A percentile compares a stretch with the other conserved stretches of the same genome.
phyloP scores from a whole-genome alignment of 306 rosid genomes.

The Casuarina cunninghamiana region DNA sequence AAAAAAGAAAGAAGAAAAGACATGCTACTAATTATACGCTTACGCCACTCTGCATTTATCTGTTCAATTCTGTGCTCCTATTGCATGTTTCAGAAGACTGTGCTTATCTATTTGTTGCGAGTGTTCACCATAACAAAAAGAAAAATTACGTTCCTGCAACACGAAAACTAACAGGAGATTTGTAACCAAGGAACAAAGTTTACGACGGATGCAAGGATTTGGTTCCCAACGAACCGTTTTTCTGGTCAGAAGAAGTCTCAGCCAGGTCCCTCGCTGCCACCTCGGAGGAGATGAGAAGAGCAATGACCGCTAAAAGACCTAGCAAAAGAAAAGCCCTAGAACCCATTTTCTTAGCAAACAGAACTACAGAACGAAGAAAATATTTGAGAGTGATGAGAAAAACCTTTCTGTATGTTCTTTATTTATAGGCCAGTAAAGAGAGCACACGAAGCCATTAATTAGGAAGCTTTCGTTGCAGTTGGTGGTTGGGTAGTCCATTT shows the following conservation, averaged over 20 bases:
- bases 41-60: too few species aligned
- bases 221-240: constrained; percentile 22
- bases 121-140: too few species aligned
- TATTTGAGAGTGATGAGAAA: constrained; percentile 15
- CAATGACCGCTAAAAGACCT: constrained; percentile 38
- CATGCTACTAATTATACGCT: too few species aligned
- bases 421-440: constrained; percentile 24
- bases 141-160: not conserved
- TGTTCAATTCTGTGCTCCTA: too few species aligned
- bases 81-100: too few species aligned
- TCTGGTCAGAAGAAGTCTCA: constrained; percentile 15
- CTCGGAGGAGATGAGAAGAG: constrained; percentile 24
- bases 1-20: too few species aligned
- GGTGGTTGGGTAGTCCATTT: not conserved
- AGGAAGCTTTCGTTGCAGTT: not conserved
- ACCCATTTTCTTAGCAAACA: constrained; percentile 29
- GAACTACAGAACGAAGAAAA: not conserved
- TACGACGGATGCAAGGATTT: not conserved
- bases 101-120: too few species aligned
- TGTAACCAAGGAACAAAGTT: not conserved
- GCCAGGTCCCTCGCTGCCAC: constrained; percentile 35
- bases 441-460: not conserved
- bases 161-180: not conserved
- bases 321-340: constrained; percentile 36
- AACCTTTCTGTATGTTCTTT: not conserved